Percentiles rank a stretch among this genome's conserved stretches.
Conservation (phyloP, 805 yeast genomes). For the Wickerhamomyces bisporus region DNA sequence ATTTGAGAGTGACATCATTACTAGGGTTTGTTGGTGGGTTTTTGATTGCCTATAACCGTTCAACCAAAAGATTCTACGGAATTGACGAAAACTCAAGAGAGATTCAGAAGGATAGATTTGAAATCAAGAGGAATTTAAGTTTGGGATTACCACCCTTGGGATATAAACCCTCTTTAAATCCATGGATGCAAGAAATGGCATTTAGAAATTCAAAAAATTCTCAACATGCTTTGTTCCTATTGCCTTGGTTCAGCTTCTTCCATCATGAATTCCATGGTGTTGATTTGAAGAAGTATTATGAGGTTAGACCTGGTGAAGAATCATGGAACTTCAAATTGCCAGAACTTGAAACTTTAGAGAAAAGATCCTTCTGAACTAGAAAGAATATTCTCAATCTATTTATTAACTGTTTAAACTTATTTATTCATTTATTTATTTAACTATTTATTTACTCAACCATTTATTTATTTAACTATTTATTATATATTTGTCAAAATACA, state of each 20-base stretch:
- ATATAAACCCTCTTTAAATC: conserved; percentile 49
- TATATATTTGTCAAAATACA: neutral
- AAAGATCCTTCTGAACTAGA: conserved; percentile 9
- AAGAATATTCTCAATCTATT: too few relatives aligned
- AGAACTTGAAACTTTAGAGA: conserved; percentile 16
- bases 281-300: conserved; percentile 47
- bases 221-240: conserved; percentile 47
- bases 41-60: conserved; percentile 59
- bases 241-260: conserved; percentile 82
- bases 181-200: conserved; percentile 68
- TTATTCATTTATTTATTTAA: neutral
- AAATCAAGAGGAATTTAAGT: conserved; percentile 61
- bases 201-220: conserved; percentile 75
- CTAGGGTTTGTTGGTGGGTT: conserved; percentile 75
- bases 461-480: conserved; percentile 9
- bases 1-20: conserved; percentile 53
- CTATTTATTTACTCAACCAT: conserved; percentile 2
- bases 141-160: conserved; percentile 66
- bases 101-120: conserved; percentile 67
- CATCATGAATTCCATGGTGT: conserved; percentile 82
- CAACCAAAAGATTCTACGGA: conserved; percentile 74
- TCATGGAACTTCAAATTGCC: conserved; percentile 21
- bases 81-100: conserved; percentile 68
- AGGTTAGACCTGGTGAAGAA: conserved; percentile 22
- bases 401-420: neutral